phyloP scores from a whole-genome alignment of 73 alveolate species.

The Tetrahymena borealis region DNA sequence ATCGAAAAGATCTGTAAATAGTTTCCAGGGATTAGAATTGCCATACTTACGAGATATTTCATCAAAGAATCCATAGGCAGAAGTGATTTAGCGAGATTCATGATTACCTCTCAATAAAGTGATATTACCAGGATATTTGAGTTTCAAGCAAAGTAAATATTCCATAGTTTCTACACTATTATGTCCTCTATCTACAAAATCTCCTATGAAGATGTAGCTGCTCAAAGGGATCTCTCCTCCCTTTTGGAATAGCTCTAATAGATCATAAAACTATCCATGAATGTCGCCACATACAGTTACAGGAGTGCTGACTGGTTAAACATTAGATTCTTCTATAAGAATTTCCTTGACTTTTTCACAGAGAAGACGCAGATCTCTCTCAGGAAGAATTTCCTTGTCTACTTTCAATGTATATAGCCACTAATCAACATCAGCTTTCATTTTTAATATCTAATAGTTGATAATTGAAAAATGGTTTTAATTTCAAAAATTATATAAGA shows the following conservation, averaged over 20 bases:
- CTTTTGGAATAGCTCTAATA: conserved; percentile 66
- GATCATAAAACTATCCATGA: conserved; percentile 94
- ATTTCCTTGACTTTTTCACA: conserved; percentile 83
- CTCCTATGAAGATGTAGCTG: conserved; percentile 80
- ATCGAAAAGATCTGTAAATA: conserved; percentile 88
- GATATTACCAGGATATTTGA: conserved; percentile 77
- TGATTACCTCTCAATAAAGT: conserved; percentile 90
- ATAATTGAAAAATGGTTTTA: too few relatives aligned
- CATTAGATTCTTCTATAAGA: conserved; percentile 88
- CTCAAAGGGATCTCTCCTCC: conserved; percentile 66
- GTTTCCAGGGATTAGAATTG: conserved; percentile 93
- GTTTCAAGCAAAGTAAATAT: conserved; percentile 74
- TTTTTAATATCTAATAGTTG: not conserved
- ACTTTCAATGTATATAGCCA: not conserved
- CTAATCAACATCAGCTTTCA: not conserved
- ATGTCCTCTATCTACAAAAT: conserved; percentile 86
- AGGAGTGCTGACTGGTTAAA: conserved; percentile 92
- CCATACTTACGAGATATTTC: conserved; percentile 91
- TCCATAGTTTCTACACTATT: conserved; percentile 92
- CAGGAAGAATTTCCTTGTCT: conserved; percentile 39
- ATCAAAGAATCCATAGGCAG: conserved; percentile 88
- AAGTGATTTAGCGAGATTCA: conserved; percentile 81
- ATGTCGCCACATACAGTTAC: conserved; percentile 96
- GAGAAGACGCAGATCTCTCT: conserved; percentile 70
- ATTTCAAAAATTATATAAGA: too few relatives aligned